Base-by-base conservation (phyloP, 2,329 filamentous ascomycete genomes). In the Fonsecaea pugnacius region DNA sequence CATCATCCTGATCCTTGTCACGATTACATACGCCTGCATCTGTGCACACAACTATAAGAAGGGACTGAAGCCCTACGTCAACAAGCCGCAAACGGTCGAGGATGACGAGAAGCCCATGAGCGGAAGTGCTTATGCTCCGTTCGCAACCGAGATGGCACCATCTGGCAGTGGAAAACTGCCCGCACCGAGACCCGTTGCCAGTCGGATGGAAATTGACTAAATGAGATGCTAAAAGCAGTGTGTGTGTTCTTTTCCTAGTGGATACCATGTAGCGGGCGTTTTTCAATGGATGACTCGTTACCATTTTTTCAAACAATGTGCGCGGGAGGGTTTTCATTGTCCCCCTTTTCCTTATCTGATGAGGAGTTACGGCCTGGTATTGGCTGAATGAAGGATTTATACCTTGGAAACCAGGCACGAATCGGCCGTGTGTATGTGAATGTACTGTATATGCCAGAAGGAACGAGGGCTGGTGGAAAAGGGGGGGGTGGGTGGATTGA, bases 31-130 rank as follows among this genome's bases (percentile, higher is more conserved):
- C 71, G 93, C 92, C 43, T 87, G 90, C 73, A 83, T 94, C 72
- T 98, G 94, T 83, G 93, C 92, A 78, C 81, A 85, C 77, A 98
- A 98, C 80, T 99, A 98, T 79, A 86, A 89, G 77, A 89, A 89
- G 70, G 95, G 95, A 8, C 83, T 99, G 65, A 97, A 96, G 81
- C 88, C 88, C 9, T 93, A 98, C 75, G 85, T 99, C 36, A 64
- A 64, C 60, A 68, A 68, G 40, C 56, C 61, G 18, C 48, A 58
- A 51, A 56, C 16, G 21, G 50, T 62, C 46, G 64, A 65, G 21
- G 67, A 69, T n/a, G 67, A 69, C 6, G 67, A 69, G 40, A 69
- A 69, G 43, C 67, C 67, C 14, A 69, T 67, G 50, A 16, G 46
- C 3, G 65, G 65, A 46, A 67, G 67, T 43, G 62, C 64, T 18